Conservation (phyloP, 257 asterid genomes). For the Nemophila menziesii region DNA sequence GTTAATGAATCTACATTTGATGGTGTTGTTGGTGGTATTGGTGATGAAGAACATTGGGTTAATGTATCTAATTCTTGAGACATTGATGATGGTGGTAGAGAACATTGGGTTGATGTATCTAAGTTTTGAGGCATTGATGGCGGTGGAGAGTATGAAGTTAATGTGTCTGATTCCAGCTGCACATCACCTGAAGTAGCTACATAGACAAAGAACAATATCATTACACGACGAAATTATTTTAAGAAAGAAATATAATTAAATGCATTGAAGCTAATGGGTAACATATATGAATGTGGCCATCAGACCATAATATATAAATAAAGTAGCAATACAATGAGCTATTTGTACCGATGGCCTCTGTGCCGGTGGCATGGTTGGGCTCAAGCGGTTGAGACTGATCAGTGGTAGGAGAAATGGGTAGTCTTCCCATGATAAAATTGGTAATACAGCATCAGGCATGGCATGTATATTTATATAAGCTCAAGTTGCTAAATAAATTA, state of each 20-base stretch:
- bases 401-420: slow-evolving; percentile 12
- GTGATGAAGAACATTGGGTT: too few species aligned
- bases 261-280: background rate
- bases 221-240: too few species aligned
- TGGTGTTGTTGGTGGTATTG: too few species aligned
- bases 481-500: background rate
- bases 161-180: slow-evolving; percentile 2
- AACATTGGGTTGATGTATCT: too few species aligned
- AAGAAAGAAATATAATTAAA: too few species aligned
- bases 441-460: background rate
- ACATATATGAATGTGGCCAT: too few species aligned
- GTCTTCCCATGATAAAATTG: slow-evolving; percentile 15
- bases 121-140: too few species aligned
- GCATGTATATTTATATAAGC: background rate
- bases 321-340: background rate
- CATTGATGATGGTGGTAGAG: too few species aligned
- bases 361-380: background rate
- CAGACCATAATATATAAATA: background rate
- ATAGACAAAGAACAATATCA: background rate
- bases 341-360: background rate
- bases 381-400: slow-evolving; percentile 8
- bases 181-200: slow-evolving; percentile 5
- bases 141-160: too few species aligned
- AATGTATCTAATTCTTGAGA: too few species aligned
- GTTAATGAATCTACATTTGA: too few species aligned